phyloP scores from a whole-genome alignment of 306 rosid genomes.

The Sindora glabra region DNA sequence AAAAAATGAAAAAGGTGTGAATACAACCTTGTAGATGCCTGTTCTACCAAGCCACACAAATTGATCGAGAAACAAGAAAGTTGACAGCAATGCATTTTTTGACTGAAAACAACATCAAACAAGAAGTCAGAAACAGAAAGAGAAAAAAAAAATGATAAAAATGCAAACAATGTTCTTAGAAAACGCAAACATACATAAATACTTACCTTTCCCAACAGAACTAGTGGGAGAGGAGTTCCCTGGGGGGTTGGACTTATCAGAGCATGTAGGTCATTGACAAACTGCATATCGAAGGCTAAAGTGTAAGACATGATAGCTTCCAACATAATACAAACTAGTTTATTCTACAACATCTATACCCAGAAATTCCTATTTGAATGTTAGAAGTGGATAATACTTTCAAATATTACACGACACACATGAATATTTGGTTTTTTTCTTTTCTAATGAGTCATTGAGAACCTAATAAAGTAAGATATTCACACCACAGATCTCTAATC shows the following conservation, averaged over 20 bases:
- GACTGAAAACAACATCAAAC: conserved; percentile 40
- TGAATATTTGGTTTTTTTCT: neutral
- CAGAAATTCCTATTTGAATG: neutral
- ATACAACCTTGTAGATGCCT: conserved; percentile 62
- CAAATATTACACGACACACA: neutral
- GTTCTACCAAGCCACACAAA: conserved; percentile 89
- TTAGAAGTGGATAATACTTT: neutral
- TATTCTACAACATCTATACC: neutral
- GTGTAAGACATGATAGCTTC: neutral
- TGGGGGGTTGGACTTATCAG: conserved; percentile 74
- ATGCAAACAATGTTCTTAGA: too few relatives aligned
- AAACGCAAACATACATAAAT: neutral
- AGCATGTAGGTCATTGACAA: conserved; percentile 80
- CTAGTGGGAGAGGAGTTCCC: conserved; percentile 76
- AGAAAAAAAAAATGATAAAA: neutral
- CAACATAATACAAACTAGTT: neutral
- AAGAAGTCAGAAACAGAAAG: conserved; percentile 1
- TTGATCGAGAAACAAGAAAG: conserved; percentile 95
- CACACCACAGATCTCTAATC: neutral
- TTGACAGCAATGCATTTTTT: conserved; percentile 79
- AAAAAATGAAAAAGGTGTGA: neutral
- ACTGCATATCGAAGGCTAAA: conserved; percentile 41
- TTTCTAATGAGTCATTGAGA: neutral
- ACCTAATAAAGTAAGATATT: neutral
- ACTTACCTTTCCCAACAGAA: conserved; percentile 82